phyloP scores from a whole-genome alignment of 2,329 filamentous ascomycete genomes.

The Nectriaceae sp. region DNA sequence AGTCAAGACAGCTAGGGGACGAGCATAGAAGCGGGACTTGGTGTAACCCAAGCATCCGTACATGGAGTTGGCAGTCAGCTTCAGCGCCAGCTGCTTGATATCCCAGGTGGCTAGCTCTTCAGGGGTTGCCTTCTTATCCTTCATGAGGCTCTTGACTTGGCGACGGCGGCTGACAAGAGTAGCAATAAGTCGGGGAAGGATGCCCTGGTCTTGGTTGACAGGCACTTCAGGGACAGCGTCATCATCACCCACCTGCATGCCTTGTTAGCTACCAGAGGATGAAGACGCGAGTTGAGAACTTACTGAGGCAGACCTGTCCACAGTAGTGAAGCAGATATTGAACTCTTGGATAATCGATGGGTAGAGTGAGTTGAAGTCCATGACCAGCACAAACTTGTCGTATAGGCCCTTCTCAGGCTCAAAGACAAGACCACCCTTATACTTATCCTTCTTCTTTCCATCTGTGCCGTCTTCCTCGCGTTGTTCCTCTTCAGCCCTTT shows the following conservation, averaged over 20 bases:
- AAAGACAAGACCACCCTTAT: constrained; percentile 97
- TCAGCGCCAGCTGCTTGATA: constrained; percentile 94
- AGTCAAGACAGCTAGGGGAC: constrained; percentile 91
- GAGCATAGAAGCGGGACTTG: constrained; percentile 95
- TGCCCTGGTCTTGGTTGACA: constrained; percentile 73
- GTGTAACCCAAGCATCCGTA: constrained; percentile 98
- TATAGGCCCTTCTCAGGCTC: constrained; percentile 97
- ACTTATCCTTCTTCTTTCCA: constrained; percentile 98
- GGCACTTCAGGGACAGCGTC: constrained; percentile 90
- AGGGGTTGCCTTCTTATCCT: constrained; percentile 80
- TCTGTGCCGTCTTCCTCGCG: constrained; percentile 68
- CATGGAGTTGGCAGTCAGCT: constrained; percentile 99
- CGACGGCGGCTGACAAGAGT: constrained; percentile 86
- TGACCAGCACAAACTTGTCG: constrained; percentile 97
- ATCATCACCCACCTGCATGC: constrained; percentile 64
- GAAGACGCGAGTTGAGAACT: constrained; percentile 32
- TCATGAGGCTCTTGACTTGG: constrained; percentile 97
- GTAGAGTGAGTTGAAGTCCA: constrained; percentile 99
- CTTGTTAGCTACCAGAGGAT: constrained; percentile 28
- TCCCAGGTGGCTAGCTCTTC: constrained; percentile 95
- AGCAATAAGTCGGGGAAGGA: constrained; percentile 87
- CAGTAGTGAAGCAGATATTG: constrained; percentile 99
- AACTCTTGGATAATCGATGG: constrained; percentile 99
- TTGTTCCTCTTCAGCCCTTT: constrained; percentile 71
- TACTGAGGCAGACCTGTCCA: constrained; percentile 75